phyloP scores from a whole-genome alignment of 2,329 filamentous ascomycete genomes.

The Phaeosphaeriaceae sp. region DNA sequence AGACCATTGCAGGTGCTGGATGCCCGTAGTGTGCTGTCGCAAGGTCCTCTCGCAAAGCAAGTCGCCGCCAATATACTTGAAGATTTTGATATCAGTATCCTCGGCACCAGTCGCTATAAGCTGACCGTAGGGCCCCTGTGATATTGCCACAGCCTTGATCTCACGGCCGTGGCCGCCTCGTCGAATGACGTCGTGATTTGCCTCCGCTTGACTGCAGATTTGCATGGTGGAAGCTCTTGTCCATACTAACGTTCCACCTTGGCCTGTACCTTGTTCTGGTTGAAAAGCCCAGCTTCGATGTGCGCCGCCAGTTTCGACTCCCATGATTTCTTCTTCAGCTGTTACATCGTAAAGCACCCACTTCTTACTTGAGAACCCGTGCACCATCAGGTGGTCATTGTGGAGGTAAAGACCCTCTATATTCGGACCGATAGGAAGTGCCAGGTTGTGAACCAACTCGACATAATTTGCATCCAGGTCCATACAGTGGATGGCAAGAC shows the following conservation, averaged over 20 bases:
- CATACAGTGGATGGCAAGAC: slow-evolving; percentile 68
- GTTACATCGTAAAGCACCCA: slow-evolving; percentile 86
- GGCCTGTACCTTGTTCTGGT: slow-evolving; percentile 22
- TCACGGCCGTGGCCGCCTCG: slow-evolving; percentile 85
- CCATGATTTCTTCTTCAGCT: slow-evolving; percentile 70
- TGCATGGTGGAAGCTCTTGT: slow-evolving; percentile 70
- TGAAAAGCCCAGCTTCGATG: slow-evolving; percentile 77
- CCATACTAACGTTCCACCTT: slow-evolving; percentile 70
- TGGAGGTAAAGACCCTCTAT: slow-evolving; percentile 76
- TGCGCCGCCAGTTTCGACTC: slow-evolving; percentile 81
- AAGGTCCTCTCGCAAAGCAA: slow-evolving; percentile 67
- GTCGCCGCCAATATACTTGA: slow-evolving; percentile 53
- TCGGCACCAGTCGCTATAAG: slow-evolving; percentile 73
- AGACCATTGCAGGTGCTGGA: slow-evolving; percentile 83
- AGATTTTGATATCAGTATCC: slow-evolving; percentile 79
- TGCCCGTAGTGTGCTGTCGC: slow-evolving; percentile 80
- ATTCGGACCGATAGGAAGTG: slow-evolving; percentile 75
- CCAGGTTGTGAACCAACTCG: slow-evolving; percentile 69
- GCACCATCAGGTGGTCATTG: slow-evolving; percentile 66
- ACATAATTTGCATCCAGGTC: slow-evolving; percentile 28
- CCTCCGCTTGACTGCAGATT: slow-evolving; percentile 46
- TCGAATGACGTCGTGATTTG: slow-evolving; percentile 62
- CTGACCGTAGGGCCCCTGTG: slow-evolving; percentile 27
- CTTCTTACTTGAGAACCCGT: slow-evolving; percentile 79
- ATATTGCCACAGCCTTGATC: slow-evolving; percentile 70